A percentile compares a stretch with the other conserved stretches of the same genome.
Conservation (phyloP, 1,284 basidiomycete genomes). For the Trichosporon sp. region DNA sequence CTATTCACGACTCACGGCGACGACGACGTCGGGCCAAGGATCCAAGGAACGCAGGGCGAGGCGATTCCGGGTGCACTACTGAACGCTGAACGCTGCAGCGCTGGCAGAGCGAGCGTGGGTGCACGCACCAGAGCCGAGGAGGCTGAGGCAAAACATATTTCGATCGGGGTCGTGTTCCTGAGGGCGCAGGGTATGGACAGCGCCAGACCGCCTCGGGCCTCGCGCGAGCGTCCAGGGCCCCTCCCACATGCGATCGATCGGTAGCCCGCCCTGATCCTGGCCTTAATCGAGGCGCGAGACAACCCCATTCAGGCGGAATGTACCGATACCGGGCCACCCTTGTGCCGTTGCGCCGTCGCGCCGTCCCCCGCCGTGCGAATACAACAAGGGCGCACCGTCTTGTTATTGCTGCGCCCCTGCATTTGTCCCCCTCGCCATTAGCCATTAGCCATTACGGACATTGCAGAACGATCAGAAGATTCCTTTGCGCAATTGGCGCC, state of each 20-base stretch:
- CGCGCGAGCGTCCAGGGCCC: not conserved
- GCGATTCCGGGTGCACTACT: not conserved
- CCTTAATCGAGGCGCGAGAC: not conserved
- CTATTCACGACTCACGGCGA: not conserved
- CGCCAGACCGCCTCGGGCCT: not conserved
- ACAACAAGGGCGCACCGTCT: not conserved
- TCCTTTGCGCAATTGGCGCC: not conserved
- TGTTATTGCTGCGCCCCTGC: not conserved
- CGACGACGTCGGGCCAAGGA: conserved; percentile 1
- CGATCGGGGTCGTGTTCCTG: not conserved
- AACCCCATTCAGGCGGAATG: not conserved
- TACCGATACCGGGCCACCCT: not conserved
- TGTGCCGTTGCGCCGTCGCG: not conserved
- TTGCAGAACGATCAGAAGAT: not conserved
- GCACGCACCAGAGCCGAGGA: not conserved
- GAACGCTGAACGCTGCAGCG: too few species aligned
- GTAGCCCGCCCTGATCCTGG: not conserved
- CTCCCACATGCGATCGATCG: not conserved
- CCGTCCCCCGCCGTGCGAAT: not conserved
- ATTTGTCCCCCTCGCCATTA: too few species aligned
- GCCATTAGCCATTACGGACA: not conserved
- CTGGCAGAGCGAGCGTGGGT: not conserved
- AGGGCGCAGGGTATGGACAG: not conserved
- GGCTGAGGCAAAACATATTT: conserved; percentile 3
- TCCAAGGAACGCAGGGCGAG: not conserved